Conservation (phyloP, 1,284 basidiomycete species). For the Trametes sp. region DNA sequence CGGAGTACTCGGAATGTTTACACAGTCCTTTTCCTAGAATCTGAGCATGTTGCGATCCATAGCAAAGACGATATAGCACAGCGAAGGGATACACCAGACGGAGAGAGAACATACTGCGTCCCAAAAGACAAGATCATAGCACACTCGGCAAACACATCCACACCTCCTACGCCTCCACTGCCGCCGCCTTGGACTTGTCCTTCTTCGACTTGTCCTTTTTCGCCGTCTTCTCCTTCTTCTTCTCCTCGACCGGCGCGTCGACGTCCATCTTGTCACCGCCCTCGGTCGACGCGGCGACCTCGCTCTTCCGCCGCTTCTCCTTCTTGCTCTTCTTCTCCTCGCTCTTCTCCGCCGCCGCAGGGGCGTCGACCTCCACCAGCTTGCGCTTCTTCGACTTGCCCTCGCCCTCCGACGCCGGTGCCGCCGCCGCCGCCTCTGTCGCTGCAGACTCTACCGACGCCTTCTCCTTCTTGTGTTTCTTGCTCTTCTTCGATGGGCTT, state of each 20-base stretch:
- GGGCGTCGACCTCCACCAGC: constrained; percentile 32
- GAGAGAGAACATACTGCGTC: constrained; percentile 15
- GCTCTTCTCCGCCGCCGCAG: constrained; percentile 30
- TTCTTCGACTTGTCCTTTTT: constrained; percentile 40
- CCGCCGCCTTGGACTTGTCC: constrained; percentile 36
- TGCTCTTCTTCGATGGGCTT: constrained; percentile 37
- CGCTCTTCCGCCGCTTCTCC: constrained; percentile 39
- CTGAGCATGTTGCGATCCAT: constrained; percentile 4
- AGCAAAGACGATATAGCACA: constrained; percentile 13
- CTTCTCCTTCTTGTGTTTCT: constrained; percentile 35
- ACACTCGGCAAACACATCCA: neutral
- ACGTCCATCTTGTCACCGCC: constrained; percentile 28
- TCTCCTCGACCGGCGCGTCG: constrained; percentile 22
- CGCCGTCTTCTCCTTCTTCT: constrained; percentile 37
- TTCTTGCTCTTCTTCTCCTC: constrained; percentile 39
- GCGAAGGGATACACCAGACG: constrained; percentile 10
- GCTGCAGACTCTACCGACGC: constrained; percentile 20
- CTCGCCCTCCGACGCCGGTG: constrained; percentile 6
- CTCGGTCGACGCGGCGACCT: constrained; percentile 29
- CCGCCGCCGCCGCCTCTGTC: neutral
- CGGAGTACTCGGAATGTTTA: too few relatives aligned
- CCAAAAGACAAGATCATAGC: constrained; percentile 5
- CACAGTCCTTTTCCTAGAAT: neutral
- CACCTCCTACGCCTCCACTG: constrained; percentile 27
- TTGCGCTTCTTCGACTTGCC: constrained; percentile 39